These are phyloP conservation scores for Bacidia gigantensis DNA, from an alignment of 495 filamentous ascomycete species.

Conservation along the genomic window DNA sequence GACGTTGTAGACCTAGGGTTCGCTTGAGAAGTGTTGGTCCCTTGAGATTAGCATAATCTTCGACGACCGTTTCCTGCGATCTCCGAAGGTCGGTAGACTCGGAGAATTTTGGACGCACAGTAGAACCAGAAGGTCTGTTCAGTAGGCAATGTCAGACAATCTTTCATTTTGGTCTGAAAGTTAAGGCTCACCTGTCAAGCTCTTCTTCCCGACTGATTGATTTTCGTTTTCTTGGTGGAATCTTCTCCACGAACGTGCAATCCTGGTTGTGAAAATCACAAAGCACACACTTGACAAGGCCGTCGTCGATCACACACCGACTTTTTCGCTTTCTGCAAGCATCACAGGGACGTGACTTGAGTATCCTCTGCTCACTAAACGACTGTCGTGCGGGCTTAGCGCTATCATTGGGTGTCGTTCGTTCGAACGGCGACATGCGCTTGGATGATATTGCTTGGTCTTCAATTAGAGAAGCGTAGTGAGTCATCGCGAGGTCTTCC, in stretches of 20 bases:
- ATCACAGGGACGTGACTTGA: conserved; percentile 33
- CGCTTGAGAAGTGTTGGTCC: conserved; percentile 45
- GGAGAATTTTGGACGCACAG: neutral
- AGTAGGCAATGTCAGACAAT: neutral
- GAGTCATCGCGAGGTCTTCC: neutral
- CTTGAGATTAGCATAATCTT: conserved; percentile 21
- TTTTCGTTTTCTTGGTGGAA: conserved; percentile 49
- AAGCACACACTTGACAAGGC: conserved; percentile 46
- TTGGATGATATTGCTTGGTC: neutral
- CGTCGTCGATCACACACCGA: conserved; percentile 61
- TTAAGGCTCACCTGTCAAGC: neutral
- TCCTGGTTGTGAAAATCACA: conserved; percentile 48
- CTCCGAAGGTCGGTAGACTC: neutral
- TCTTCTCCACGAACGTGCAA: conserved; percentile 50
- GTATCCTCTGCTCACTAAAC: conserved; percentile 9
- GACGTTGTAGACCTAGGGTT: conserved; percentile 49
- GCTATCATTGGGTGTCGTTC: neutral
- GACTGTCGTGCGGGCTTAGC: neutral
- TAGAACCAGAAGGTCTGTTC: neutral
- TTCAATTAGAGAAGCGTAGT: neutral
- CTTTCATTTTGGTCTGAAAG: too few species aligned
- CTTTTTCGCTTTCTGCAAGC: conserved; percentile 54
- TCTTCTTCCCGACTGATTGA: conserved; percentile 8
- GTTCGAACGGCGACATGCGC: neutral
- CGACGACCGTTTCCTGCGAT: conserved; percentile 6